A percentile compares a stretch with the other conserved stretches of the same genome.
These are phyloP conservation scores for Pyrrhoderma noxium DNA, from an alignment of 1,284 basidiomycete species.

Conservation along the genomic window DNA sequence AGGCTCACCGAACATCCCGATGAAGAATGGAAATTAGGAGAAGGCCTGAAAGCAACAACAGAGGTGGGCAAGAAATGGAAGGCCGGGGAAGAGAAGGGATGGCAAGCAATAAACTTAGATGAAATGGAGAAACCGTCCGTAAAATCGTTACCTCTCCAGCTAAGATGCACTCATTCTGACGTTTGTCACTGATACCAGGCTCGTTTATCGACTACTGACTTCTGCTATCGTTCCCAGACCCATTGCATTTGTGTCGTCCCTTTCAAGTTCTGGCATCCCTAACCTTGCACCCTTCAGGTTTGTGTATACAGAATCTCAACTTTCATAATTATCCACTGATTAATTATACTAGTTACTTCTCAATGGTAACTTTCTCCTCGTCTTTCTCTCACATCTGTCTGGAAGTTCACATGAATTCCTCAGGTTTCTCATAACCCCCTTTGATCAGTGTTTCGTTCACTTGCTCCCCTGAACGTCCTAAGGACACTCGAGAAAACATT, in stretches of 20 bases:
- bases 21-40: slow-evolving; percentile 47
- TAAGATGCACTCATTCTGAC: not conserved
- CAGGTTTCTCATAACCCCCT: slow-evolving; percentile 60
- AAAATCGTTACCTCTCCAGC: not conserved
- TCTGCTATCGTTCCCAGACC: slow-evolving; percentile 67
- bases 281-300: slow-evolving; percentile 68
- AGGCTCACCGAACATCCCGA: slow-evolving; percentile 37
- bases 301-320: slow-evolving; percentile 8
- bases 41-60: slow-evolving; percentile 34
- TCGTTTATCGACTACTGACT: slow-evolving; percentile 53
- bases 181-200: slow-evolving; percentile 28
- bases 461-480: slow-evolving; percentile 36
- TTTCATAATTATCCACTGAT: slow-evolving; percentile 5
- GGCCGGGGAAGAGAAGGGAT: slow-evolving; percentile 29
- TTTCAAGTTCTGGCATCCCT: slow-evolving; percentile 44
- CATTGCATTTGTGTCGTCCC: slow-evolving; percentile 65
- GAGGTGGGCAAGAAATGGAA: slow-evolving; percentile 28
- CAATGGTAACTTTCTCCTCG: too few relatives aligned
- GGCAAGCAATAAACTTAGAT: slow-evolving; percentile 40
- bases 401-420: slow-evolving; percentile 18
- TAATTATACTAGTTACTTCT: slow-evolving; percentile 43
- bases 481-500: slow-evolving; percentile 68
- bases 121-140: slow-evolving; percentile 29
- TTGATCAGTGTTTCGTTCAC: slow-evolving; percentile 56
- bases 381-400: slow-evolving; percentile 25